Percentiles rank a stretch among this genome's conserved stretches.
These are phyloP conservation scores for Saccharomycopsis malanga DNA, from an alignment of 805 yeast genomes.

Conservation along the genomic window DNA sequence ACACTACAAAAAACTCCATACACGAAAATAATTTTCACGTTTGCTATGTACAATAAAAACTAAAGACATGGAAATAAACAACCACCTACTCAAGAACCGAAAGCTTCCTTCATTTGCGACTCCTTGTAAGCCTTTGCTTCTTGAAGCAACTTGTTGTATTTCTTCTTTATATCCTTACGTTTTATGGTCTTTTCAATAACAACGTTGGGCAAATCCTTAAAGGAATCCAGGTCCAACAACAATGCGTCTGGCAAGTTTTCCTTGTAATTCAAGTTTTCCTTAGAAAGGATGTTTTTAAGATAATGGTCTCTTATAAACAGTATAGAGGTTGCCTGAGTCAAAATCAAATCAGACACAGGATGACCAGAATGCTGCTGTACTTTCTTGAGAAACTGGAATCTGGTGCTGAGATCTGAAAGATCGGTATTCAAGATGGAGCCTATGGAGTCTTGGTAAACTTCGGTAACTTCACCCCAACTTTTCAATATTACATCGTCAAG, in stretches of 20 bases:
- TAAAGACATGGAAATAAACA: too few relatives aligned
- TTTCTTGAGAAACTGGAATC: slow-evolving; percentile 18
- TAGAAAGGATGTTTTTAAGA: slow-evolving; percentile 5
- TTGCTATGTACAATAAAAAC: too few relatives aligned
- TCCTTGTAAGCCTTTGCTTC: slow-evolving; percentile 9
- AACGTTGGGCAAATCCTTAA: slow-evolving; percentile 20
- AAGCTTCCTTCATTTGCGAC: neutral
- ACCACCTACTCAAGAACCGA: neutral
- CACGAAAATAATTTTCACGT: too few relatives aligned
- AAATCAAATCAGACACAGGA: slow-evolving; percentile 16
- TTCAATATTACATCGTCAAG: slow-evolving; percentile 12
- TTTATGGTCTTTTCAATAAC: slow-evolving; percentile 8
- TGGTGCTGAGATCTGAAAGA: slow-evolving; percentile 7
- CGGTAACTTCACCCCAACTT: slow-evolving; percentile 15
- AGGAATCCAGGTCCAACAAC: slow-evolving; percentile 11
- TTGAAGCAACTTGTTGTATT: slow-evolving; percentile 10
- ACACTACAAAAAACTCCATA: too few relatives aligned
- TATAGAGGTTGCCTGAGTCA: slow-evolving; percentile 13
- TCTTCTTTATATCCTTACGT: slow-evolving; percentile 13
- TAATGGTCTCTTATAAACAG: slow-evolving; percentile 9
- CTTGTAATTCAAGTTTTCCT: slow-evolving; percentile 4
- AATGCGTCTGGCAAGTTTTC: slow-evolving; percentile 21
- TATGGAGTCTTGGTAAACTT: neutral
- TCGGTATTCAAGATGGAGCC: slow-evolving; percentile 4
- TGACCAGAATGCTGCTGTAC: slow-evolving; percentile 17